Conservation (phyloP, 768 basidiomycete species). For the Lentinula boryana region DNA sequence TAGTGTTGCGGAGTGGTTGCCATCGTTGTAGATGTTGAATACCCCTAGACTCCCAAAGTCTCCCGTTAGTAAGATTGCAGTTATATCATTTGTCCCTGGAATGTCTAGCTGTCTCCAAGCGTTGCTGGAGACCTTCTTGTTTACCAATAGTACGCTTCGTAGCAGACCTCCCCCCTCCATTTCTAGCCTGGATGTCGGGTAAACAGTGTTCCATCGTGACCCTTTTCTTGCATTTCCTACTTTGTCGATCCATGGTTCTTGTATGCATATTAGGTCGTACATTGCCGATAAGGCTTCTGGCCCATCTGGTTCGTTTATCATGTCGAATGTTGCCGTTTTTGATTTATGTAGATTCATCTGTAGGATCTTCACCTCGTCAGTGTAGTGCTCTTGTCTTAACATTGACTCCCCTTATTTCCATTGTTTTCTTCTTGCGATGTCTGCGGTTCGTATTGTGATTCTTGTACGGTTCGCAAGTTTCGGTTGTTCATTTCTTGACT, state of each 20-base stretch:
- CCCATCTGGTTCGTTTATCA: constrained; percentile 5
- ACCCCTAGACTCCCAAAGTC: constrained; percentile 9
- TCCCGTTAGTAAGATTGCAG: constrained; percentile 16
- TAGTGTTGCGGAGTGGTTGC: not conserved
- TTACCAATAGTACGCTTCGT: too few species aligned
- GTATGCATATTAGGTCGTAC: constrained; percentile 19
- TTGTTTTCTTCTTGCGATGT: not conserved
- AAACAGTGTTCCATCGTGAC: not conserved
- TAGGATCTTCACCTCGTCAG: constrained; percentile 10
- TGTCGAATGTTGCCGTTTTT: constrained; percentile 5
- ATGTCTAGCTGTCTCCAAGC: constrained; percentile 16
- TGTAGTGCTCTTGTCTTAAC: not conserved
- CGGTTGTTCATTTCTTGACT: not conserved
- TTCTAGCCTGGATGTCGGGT: too few species aligned
- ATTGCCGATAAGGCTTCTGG: not conserved
- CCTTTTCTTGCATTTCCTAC: constrained; percentile 2
- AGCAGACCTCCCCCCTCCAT: too few species aligned
- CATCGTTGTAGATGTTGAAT: not conserved
- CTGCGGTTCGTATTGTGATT: too few species aligned
- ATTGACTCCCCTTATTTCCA: not conserved
- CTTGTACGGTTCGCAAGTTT: not conserved
- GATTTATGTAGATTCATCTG: constrained; percentile 22
- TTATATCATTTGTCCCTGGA: constrained; percentile 16
- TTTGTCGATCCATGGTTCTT: constrained; percentile 21
- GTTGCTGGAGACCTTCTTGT: constrained; percentile 10